Base-by-base conservation (phyloP, 805 yeast species). In the Candida krabiensis region DNA sequence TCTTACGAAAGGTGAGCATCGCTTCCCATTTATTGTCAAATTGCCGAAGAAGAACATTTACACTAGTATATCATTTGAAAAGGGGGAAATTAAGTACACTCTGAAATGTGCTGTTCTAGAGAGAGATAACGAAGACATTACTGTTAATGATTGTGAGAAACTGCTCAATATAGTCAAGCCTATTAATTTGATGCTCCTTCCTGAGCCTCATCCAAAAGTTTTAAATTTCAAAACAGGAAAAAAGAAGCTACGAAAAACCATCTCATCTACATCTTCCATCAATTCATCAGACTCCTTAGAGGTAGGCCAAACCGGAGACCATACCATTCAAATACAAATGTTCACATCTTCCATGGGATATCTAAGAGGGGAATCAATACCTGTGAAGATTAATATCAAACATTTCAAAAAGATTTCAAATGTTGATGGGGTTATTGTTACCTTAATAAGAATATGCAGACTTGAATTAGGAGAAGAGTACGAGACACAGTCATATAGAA, bases 21-120 rank as follows among this genome's bases (percentile, higher is more conserved):
- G 86, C 24, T 89, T 90, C 56, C 96, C 96, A 15, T 90, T 89
- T 55, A 77, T 83, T 33, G 85, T 89, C 29, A 82, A 78, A 49
- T 69, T 89, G n/a, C 96, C 96, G 1, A 73, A 72, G 49, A 79
- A 77, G 46, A 75, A 84, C 47, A 73, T 86, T 3, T 82, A 71
- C 59, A 84, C 93, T 16, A 79, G 88, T 35, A 74, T 89, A 18
- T 81, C 80, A 47, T 89, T 89, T 51, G 96, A 90, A 49, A 79
- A 80, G 51, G 96, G 97, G n/a, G 75, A 86, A 14, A 86, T 89
- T 12, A 60, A 74, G 3, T 89, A 89, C 58, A 61, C 64, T 22
- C 64, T 89, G 30, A 73, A 77, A 33, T 44, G 56, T 18, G 47
- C 52, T 9, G 35, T 54, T 17, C 33, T 48, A 32, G 53, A 48